Base-by-base conservation (phyloP, 2,329 filamentous ascomycete genomes). In the Phaeosphaeriaceae sp. region DNA sequence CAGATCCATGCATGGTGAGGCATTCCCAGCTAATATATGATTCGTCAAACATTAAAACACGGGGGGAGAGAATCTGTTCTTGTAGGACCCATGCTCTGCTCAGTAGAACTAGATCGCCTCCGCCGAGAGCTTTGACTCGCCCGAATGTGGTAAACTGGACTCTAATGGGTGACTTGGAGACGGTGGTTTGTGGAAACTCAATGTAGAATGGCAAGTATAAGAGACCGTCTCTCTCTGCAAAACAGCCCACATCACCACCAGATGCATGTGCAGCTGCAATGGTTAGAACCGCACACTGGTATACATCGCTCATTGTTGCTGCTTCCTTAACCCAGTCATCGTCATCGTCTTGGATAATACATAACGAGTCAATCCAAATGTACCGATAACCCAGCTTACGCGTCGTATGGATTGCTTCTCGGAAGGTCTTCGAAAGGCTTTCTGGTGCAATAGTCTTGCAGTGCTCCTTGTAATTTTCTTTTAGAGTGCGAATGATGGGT, bases 281-380 rank as follows among this genome's bases (percentile, higher is more conserved):
- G 9, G 57, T 68, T 2, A 65, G 21, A 3, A 30, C 35, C 2
- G 64, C 63, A 21, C 58, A 52, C 15, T 50, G 54, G 47, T 67
- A 69, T 1, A 69, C 54, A 32, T 56, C 52, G 28, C 57, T 56
- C 64, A 69, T 69, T 2, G 53, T 58, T 11, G 55, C 57, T 17
- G 60, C 58, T 42, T 69, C 61, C 3, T 49, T 45, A 16, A 48
- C 44, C 66, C 64, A 69, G 37, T 69, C 66, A 12, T 47, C 48
- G 7, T 33, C 40, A 20, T 49, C 38, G 20, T 64, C 58, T 47
- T 66, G 63, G 11, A 63, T 54, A 34, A 67, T 67, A 33, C 23
- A 26, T 11, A 26, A 11, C 7, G 23, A 26, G 23, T 26, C 23
- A 26, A 26, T 26, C 23, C 23, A 64, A 12, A 64, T 37, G 34